phyloP scores from a whole-genome alignment of 805 yeast species.

The Yamadazyma endophytica region DNA sequence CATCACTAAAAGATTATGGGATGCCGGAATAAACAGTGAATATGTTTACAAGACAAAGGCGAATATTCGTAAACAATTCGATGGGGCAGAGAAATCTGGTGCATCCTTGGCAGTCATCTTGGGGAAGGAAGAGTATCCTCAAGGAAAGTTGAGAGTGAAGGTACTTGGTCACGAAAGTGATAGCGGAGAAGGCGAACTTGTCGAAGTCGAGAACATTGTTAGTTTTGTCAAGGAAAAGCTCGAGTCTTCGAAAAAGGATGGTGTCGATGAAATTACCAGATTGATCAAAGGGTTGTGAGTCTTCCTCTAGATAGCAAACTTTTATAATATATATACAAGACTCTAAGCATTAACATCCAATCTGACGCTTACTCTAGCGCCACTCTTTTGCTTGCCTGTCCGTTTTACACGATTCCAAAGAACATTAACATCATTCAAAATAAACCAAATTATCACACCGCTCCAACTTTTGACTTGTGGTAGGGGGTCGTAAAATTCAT shows the following conservation, averaged over 20 bases:
- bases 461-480: conserved; percentile 79
- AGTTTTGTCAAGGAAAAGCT: conserved; percentile 39
- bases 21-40: conserved; percentile 84
- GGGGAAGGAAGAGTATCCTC: conserved; percentile 89
- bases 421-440: conserved; percentile 60
- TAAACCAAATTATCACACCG: conserved; percentile 68
- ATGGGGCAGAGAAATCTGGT: conserved; percentile 94
- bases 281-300: conserved; percentile 49
- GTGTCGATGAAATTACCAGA: conserved; percentile 62
- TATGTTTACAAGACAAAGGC: conserved; percentile 90
- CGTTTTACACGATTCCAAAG: conserved; percentile 84
- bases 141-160: conserved; percentile 82
- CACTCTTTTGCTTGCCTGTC: conserved; percentile 33
- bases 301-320: not conserved
- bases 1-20: conserved; percentile 80
- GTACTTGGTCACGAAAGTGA: conserved; percentile 85
- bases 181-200: conserved; percentile 77
- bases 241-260: conserved; percentile 40
- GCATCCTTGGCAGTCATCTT: conserved; percentile 86
- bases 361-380: conserved; percentile 19
- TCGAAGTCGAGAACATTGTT: conserved; percentile 59
- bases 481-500: conserved; percentile 76
- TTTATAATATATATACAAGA: conserved; percentile 1
- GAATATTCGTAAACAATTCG: conserved; percentile 93
- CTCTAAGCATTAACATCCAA: conserved; percentile 9